A percentile compares a stretch with the other conserved stretches of the same genome.
Evolutionary conservation across 495 filamentous ascomycete genomes (phyloP).

Genomic region (Annulohypoxylon nitens): DNA sequence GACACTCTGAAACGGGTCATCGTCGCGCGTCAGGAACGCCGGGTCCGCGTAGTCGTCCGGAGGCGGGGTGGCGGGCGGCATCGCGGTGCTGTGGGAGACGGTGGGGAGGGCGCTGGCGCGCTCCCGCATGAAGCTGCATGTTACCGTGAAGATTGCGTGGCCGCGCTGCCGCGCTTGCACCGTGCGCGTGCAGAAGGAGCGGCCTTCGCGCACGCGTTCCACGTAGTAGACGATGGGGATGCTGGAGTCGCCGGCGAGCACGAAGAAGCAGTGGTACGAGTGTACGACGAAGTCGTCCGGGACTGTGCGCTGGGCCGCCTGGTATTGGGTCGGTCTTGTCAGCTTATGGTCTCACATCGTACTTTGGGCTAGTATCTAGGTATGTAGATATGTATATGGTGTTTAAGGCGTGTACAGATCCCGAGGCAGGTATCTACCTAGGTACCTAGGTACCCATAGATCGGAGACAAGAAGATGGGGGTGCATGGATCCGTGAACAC

Average conservation of each 20-base stretch:
- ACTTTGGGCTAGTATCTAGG: neutral
- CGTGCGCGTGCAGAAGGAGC: slow-evolving; percentile 91
- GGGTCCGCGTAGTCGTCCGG: slow-evolving; percentile 57
- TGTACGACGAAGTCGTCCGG: slow-evolving; percentile 83
- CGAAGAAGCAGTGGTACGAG: slow-evolving; percentile 99
- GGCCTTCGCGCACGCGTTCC: slow-evolving; percentile 90
- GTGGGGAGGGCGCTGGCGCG: slow-evolving; percentile 54
- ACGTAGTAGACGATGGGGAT: slow-evolving; percentile 93
- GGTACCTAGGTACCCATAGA: neutral
- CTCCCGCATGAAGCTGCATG: slow-evolving; percentile 85
- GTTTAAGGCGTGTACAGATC: neutral
- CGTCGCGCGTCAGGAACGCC: slow-evolving; percentile 50
- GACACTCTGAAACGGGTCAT: slow-evolving; percentile 70
- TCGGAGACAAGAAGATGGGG: neutral
- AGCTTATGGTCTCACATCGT: slow-evolving; percentile 14
- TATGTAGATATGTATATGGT: neutral
- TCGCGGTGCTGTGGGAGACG: slow-evolving; percentile 70
- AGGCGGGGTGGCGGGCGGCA: slow-evolving; percentile 63
- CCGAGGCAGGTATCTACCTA: neutral
- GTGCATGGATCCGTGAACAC: neutral
- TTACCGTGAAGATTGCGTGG: slow-evolving; percentile 94
- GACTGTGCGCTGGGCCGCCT: slow-evolving; percentile 88
- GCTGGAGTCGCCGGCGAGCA: slow-evolving; percentile 85
- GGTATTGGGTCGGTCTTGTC: neutral
- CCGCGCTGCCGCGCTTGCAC: slow-evolving; percentile 93